Base-by-base conservation (phyloP, 805 yeast species). In the Wickerhamiella cacticola region DNA sequence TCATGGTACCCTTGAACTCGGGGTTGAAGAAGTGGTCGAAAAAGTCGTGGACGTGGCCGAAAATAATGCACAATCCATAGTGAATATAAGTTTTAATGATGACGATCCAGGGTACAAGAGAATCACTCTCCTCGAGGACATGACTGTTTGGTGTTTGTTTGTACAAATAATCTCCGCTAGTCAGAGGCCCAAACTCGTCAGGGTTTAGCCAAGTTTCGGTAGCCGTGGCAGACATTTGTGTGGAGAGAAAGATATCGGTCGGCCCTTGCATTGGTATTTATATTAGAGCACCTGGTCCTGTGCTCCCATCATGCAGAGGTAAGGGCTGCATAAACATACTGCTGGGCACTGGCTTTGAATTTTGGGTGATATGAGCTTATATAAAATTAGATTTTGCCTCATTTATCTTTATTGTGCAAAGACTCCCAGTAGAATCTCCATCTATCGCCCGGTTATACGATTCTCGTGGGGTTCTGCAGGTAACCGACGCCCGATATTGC, bases 11-110 rank as follows among this genome's bases (percentile, higher is more conserved):
- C 58, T 81, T 82, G 48, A 71, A 74, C 46, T 75, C 73, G 18
- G 83, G 81, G 59, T 73, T 74, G 64, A 88, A 82, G 21, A 70
- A 66, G 61, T 80, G 75, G 48, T 95, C 96, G 51, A 86, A 73
- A 63, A 80, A 89, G 67, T 92, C 99, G 55, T 87, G 79, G 34
- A 87, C 67, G 60, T 92, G 95, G 28, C 99, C 99, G 51, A 86
- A 74, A 29, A 87, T 76, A 54, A 92, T 84, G 56, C 89, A 71
- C 39, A 86, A 75, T 55, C 92, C 70, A 63, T 87, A 94, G 62
- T 82, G 78, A 55, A 89, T 65, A 61, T 89, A 92, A 1, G 98
- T 92, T 49, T 85, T 73, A 45, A 92, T 67, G 52, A 84, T 76
- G 46, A 82, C 78, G 52, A 74, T 73, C 59, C 86, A 83, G 15